Percentiles rank a stretch among this genome's conserved stretches.
Evolutionary conservation across 225 moss, liverwort and hornwort species (phyloP).

Genomic region (Polytrichum commune): DNA sequence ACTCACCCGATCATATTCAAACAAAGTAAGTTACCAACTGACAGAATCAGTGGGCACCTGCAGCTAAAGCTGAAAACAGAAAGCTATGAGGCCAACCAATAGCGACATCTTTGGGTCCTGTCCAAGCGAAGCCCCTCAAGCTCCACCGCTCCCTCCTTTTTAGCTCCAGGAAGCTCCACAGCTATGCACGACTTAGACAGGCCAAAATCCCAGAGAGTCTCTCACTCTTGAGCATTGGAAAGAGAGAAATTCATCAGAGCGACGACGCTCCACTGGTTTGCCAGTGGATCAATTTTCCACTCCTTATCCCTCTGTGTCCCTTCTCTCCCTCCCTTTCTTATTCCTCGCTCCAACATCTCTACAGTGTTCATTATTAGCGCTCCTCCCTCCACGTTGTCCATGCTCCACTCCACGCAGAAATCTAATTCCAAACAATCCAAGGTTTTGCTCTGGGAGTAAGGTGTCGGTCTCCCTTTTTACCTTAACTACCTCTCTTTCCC

Average conservation of each 20-base stretch:
- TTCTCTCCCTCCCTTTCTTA: conserved; percentile 13
- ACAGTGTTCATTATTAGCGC: conserved; percentile 50
- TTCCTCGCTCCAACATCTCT: conserved; percentile 28
- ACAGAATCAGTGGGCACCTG: conserved; percentile 65
- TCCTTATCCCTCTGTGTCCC: conserved; percentile 27
- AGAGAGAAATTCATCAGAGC: conserved; percentile 32
- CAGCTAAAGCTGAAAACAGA: conserved; percentile 59
- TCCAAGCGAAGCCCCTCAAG: conserved; percentile 93
- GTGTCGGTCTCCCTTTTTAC: conserved; percentile 58
- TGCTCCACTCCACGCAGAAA: conserved; percentile 62
- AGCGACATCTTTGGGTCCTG: conserved; percentile 62
- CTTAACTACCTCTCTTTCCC: conserved; percentile 58
- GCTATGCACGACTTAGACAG: conserved; percentile 87
- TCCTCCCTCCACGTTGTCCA: conserved; percentile 64
- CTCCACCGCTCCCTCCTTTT: conserved; percentile 95
- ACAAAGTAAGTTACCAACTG: conserved; percentile 52
- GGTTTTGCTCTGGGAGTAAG: conserved; percentile 53
- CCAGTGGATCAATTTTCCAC: conserved; percentile 28
- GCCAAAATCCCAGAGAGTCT: conserved; percentile 71
- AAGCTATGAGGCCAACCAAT: conserved; percentile 98
- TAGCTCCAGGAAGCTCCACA: conserved; percentile 91
- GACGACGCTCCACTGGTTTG: conserved; percentile 26
- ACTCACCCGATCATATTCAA: conserved; percentile 8
- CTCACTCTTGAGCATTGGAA: conserved; percentile 57
- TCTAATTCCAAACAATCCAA: conserved; percentile 62